These are phyloP conservation scores for Aphanoascus verrucosus DNA, from an alignment of 2,329 filamentous ascomycete species.

Conservation along the genomic window DNA sequence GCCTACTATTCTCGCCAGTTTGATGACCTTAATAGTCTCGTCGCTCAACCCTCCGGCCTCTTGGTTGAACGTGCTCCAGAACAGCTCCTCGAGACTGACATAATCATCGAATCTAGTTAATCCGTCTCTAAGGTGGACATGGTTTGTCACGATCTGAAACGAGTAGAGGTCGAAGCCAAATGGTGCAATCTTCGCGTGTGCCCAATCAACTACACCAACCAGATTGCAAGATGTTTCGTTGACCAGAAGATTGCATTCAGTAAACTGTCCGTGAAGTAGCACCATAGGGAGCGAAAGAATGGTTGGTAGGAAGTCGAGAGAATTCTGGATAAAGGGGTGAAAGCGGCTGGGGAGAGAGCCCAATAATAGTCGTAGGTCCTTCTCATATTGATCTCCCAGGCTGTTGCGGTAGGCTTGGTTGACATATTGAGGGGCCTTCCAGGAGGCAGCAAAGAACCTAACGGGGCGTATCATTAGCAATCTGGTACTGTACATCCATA, in stretches of 20 bases:
- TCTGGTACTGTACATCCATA: too few species aligned
- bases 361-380: conserved; percentile 27
- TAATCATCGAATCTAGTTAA: conserved; percentile 30
- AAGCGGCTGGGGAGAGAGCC: conserved; percentile 16
- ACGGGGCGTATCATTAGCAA: conserved; percentile 13
- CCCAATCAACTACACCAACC: conserved; percentile 36
- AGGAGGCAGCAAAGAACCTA: conserved; percentile 35
- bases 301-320: conserved; percentile 23
- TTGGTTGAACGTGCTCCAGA: conserved; percentile 27
- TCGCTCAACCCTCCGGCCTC: conserved; percentile 25
- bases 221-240: conserved; percentile 29
- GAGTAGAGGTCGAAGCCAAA: conserved; percentile 35
- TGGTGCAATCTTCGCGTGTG: conserved; percentile 32
- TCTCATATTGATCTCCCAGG: conserved; percentile 22
- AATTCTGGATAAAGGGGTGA: conserved; percentile 3
- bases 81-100: conserved; percentile 15
- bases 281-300: conserved; percentile 34
- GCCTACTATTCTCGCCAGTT: conserved; percentile 27
- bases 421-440: conserved; percentile 28
- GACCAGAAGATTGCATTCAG: conserved; percentile 33
- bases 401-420: conserved; percentile 20
- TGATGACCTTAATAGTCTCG: conserved; percentile 22
- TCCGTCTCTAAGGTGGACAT: conserved; percentile 29
- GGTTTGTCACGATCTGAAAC: conserved; percentile 26
- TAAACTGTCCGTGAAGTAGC: conserved; percentile 33